Evolutionary conservation across 1,284 basidiomycete species (phyloP).

Genomic region (Cutaneotrichosporon mucoides): DNA sequence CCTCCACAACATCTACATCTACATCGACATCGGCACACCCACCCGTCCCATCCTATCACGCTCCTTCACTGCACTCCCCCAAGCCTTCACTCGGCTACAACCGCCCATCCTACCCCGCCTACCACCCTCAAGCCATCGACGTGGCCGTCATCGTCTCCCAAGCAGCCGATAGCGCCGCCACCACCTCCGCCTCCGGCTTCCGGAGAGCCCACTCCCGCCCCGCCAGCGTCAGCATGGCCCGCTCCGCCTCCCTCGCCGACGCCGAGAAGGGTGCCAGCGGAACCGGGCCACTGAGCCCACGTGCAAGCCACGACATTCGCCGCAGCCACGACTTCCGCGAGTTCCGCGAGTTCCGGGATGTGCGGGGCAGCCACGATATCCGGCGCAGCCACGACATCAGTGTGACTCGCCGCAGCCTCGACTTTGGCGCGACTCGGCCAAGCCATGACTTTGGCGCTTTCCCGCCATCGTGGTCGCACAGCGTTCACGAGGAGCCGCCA

Average conservation of each 20-base stretch:
- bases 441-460: constrained; percentile 6
- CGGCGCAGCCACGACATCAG: not conserved
- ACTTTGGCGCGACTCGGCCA: not conserved
- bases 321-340: not conserved
- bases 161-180: not conserved
- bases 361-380: not conserved
- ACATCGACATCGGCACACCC: not conserved
- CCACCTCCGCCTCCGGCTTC: not conserved
- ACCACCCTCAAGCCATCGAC: not conserved
- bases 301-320: not conserved
- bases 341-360: not conserved
- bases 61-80: not conserved
- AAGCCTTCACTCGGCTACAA: not conserved
- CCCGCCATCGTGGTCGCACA: constrained; percentile 14
- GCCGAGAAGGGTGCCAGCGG: constrained; percentile 7
- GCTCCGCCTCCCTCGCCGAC: not conserved
- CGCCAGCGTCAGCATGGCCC: not conserved
- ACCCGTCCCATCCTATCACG: not conserved
- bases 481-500: not conserved
- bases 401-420: not conserved
- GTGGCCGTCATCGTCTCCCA: not conserved
- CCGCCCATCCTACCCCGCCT: not conserved
- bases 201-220: not conserved
- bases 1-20: not conserved
- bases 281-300: not conserved